A percentile compares a stretch with the other conserved stretches of the same genome.
Evolutionary conservation across 768 basidiomycete species (phyloP).

Genomic region (Guyanaporus albipodus): DNA sequence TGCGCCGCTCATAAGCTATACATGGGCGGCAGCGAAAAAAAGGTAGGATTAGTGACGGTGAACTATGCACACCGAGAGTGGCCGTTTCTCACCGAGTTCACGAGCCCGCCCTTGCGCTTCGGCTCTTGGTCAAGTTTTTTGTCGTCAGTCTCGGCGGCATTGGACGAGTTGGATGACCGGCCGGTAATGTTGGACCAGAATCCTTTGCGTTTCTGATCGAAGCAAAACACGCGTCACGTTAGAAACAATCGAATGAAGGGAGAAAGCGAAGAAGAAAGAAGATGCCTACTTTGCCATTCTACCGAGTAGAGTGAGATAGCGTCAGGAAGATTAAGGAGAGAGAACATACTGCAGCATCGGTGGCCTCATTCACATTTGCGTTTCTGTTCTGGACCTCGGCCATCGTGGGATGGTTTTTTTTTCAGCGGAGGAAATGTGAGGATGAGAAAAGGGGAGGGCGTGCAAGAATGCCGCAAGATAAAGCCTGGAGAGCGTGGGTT

Average conservation of each 20-base stretch:
- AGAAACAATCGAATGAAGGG: background rate
- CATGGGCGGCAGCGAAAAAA: background rate
- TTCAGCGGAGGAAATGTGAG: background rate
- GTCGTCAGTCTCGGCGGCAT: background rate
- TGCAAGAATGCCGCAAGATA: background rate
- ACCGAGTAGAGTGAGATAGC: background rate
- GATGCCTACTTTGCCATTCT: conserved; percentile 9
- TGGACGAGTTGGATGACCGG: background rate
- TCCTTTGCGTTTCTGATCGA: conserved; percentile 14
- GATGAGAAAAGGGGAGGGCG: background rate
- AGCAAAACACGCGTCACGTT: background rate
- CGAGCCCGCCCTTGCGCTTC: conserved; percentile 3
- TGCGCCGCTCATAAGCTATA: background rate
- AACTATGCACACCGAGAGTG: background rate
- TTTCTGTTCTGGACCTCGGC: background rate
- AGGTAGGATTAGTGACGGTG: no score
- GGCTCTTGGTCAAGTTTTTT: background rate
- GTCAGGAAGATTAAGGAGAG: background rate
- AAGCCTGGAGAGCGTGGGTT: conserved; percentile 3
- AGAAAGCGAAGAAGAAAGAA: background rate
- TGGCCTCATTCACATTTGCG: background rate
- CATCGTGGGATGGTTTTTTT: background rate
- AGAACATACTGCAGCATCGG: conserved; percentile 4
- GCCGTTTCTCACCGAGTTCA: conserved; percentile 2
- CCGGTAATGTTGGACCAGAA: conserved; percentile 10